Conservation (phyloP, 2,329 filamentous ascomycete genomes). For the Penicillium sp. region DNA sequence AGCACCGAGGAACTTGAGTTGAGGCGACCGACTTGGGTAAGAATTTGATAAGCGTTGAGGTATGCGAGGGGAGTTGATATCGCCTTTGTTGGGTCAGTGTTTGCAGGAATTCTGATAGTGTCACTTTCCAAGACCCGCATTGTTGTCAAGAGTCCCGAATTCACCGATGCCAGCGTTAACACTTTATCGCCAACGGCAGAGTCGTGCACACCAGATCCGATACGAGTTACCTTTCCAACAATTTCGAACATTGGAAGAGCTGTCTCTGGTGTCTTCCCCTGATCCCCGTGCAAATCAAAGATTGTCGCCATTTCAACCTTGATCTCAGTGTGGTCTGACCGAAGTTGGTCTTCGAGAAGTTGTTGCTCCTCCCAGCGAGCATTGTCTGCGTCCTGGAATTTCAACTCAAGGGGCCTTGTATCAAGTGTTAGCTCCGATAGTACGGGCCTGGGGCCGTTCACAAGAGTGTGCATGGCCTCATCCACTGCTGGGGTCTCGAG, state of each 20-base stretch:
- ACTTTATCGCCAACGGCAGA: conserved; percentile 18
- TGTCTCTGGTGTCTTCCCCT: conserved; percentile 12
- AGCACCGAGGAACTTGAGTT: conserved; percentile 14
- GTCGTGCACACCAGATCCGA: conserved; percentile 14
- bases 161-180: conserved; percentile 12
- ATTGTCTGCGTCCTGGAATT: conserved; percentile 8
- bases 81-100: conserved; percentile 6
- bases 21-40: conserved; percentile 15
- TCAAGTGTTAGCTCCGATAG: conserved; percentile 9
- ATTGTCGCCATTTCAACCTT: conserved; percentile 18
- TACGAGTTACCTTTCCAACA: conserved; percentile 11
- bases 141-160: conserved; percentile 12
- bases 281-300: conserved; percentile 12
- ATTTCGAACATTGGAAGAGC: conserved; percentile 19
- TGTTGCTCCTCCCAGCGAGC: conserved; percentile 14
- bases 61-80: conserved; percentile 19
- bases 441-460: conserved; percentile 17
- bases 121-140: conserved; percentile 15
- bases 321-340: conserved; percentile 12
- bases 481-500: conserved; percentile 13
- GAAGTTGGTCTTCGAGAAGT: not conserved
- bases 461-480: conserved; percentile 18
- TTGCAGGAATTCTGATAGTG: conserved; percentile 15
- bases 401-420: conserved; percentile 13
- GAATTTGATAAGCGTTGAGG: conserved; percentile 15